phyloP scores from a whole-genome alignment of 1,284 basidiomycete genomes.

The Cutaneotrichosporon cutaneum region DNA sequence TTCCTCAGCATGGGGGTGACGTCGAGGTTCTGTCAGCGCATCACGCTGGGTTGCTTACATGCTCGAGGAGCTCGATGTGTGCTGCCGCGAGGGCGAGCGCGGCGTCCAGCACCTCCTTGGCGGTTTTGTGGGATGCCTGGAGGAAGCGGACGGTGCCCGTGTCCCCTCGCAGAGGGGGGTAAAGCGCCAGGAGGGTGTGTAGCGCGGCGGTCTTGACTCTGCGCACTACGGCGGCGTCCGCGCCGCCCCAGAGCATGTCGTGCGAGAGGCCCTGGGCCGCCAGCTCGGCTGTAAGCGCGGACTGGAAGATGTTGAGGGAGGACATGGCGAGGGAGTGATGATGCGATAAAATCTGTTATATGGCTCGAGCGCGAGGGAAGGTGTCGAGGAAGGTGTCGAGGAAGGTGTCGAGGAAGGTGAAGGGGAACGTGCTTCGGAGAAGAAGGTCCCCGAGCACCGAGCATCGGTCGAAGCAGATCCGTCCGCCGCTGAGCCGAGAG shows the following conservation, averaged over 20 bases:
- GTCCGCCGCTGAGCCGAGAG: too few species aligned
- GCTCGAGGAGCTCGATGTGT: background rate
- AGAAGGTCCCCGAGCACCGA: too few species aligned
- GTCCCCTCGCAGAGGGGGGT: background rate
- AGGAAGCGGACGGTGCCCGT: background rate
- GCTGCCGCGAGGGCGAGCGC: background rate
- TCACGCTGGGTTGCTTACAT: background rate
- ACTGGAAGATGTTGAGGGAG: constrained; percentile 1
- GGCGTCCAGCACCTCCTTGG: background rate
- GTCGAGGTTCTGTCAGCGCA: background rate
- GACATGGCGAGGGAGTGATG: background rate
- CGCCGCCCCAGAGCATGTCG: background rate
- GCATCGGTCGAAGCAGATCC: too few species aligned
- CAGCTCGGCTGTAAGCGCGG: background rate
- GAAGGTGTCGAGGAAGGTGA: too few species aligned
- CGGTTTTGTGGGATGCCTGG: background rate
- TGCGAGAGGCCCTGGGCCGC: background rate
- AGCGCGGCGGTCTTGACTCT: background rate
- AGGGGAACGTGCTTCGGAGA: too few species aligned
- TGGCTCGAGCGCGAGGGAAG: background rate
- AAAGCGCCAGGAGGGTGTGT: background rate
- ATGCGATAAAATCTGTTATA: background rate
- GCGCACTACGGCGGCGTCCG: background rate
- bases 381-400: too few species aligned
- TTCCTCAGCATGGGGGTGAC: background rate